phyloP scores from a whole-genome alignment of 176 grass and related monocot species.

The Oryza glaberrima region DNA sequence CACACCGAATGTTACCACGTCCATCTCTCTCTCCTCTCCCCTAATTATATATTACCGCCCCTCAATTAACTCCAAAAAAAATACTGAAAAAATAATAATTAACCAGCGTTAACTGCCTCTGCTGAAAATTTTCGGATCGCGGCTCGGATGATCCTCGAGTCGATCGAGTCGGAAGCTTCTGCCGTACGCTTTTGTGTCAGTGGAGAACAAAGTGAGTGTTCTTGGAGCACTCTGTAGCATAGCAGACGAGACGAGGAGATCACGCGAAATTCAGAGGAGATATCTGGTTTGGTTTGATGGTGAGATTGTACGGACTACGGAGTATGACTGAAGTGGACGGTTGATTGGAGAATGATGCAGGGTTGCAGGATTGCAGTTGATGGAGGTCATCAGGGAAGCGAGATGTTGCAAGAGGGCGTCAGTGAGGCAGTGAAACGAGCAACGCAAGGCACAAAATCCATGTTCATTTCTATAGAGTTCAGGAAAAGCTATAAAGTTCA shows the following conservation, averaged over 20 bases:
- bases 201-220: not conserved
- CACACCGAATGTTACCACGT: slow-evolving; percentile 71
- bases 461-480: not conserved
- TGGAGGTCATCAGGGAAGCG: not conserved
- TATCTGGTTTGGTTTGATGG: not conserved
- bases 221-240: not conserved
- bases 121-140: slow-evolving; percentile 8
- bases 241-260: not conserved
- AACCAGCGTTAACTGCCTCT: not conserved
- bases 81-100: not conserved
- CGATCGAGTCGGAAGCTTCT: slow-evolving; percentile 11
- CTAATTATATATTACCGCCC: slow-evolving; percentile 31
- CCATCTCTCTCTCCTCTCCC: slow-evolving; percentile 35
- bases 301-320: not conserved
- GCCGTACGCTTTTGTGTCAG: slow-evolving; percentile 21
- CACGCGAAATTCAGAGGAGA: not conserved
- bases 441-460: not conserved
- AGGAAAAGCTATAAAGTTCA: not conserved
- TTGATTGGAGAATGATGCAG: not conserved
- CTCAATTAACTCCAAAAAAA: slow-evolving; percentile 1
- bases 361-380: not conserved
- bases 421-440: not conserved
- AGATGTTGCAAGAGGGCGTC: not conserved
- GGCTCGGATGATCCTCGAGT: not conserved
- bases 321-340: not conserved